Conservation (phyloP, 1,284 basidiomycete species). For the Leucoagaricus sp. region DNA sequence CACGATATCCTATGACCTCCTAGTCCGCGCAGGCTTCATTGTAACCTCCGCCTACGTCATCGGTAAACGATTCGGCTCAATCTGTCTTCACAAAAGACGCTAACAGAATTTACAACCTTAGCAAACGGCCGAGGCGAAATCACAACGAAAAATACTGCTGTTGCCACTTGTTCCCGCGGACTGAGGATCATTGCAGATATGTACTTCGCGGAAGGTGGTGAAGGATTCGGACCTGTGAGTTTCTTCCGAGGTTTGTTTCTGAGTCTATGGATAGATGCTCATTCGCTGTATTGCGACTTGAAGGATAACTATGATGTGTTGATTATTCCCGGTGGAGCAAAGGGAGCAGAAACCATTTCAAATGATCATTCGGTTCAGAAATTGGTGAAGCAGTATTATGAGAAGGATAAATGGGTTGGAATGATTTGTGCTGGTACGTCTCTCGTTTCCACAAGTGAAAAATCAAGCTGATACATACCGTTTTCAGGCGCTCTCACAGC, state of each 20-base stretch:
- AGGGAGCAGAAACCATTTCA: constrained; percentile 78
- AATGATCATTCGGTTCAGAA: constrained; percentile 54
- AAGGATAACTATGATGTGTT: constrained; percentile 68
- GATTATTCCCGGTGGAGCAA: constrained; percentile 80
- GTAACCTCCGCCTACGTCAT: constrained; percentile 64
- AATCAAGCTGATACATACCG: constrained; percentile 24
- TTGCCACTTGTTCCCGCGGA: constrained; percentile 71
- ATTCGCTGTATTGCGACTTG: constrained; percentile 3
- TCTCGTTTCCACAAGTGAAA: background rate
- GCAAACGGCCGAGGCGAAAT: constrained; percentile 20
- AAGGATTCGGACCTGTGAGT: constrained; percentile 45
- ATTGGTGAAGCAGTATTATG: constrained; percentile 64
- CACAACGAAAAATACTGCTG: constrained; percentile 34
- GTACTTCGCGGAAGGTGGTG: constrained; percentile 37
- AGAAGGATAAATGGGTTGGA: constrained; percentile 64
- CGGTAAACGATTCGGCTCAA: too few species aligned
- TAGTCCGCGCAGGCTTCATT: constrained; percentile 70
- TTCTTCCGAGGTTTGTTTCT: background rate
- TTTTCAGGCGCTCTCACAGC: constrained; percentile 63
- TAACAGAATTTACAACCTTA: constrained; percentile 7
- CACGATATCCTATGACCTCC: constrained; percentile 78
- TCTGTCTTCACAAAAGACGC: background rate
- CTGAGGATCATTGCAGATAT: constrained; percentile 73
- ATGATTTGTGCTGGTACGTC: constrained; percentile 81
- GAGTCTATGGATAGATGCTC: background rate